Evolutionary conservation across 1,284 basidiomycete genomes (phyloP), one percentile per base, ranked within the genome.

Genomic region (Marasmius tenuissimus): DNA sequence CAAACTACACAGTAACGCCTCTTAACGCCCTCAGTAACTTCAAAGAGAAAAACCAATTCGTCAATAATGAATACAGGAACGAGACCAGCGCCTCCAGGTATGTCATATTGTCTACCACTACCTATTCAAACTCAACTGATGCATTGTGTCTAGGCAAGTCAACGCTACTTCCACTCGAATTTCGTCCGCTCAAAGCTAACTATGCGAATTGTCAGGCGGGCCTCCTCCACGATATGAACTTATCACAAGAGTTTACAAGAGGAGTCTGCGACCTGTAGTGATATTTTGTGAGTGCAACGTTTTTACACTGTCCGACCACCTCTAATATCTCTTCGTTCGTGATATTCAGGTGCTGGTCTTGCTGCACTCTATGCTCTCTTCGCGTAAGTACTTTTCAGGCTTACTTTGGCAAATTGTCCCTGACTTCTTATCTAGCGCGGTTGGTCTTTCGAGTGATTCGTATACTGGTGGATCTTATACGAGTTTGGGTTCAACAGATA

Each of bases 261-360:
- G 77, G 58, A 89, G 77, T 69, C 69, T 91, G 63, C 78, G 89
- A 33, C 86, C 89, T 3, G 68, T 86, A 20, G 81, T 91, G 18
- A 58, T 87, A 27, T 66, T 74, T 58, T 75, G 88, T 89, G 61
- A 68, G 88, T 79, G 57, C 20, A n/a, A 47, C 40, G 6, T 18
- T 12, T 45, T 14, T 39, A 27, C 33, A 52, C 38, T 16, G 9
- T 40, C 18, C 18, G 55, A 35, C 22, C 22, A 59, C 62, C 42
- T 67, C 22, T 27, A 12, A 18, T 20, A 4, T 38, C 34, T 34
- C 12, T 12, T 50, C 12, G 9, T 34, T 14, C 20, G 22, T 12
- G 12, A 9, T 22, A 11, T 49, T 16, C 63, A 87, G 86, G 79
- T 58, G 75, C 78, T 11, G 68, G 82, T 55, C 50, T 88, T 18